Evolutionary conservation across 2,329 filamentous ascomycete genomes (phyloP).

Genomic region (Parasarocladium wereldwijsianum): DNA sequence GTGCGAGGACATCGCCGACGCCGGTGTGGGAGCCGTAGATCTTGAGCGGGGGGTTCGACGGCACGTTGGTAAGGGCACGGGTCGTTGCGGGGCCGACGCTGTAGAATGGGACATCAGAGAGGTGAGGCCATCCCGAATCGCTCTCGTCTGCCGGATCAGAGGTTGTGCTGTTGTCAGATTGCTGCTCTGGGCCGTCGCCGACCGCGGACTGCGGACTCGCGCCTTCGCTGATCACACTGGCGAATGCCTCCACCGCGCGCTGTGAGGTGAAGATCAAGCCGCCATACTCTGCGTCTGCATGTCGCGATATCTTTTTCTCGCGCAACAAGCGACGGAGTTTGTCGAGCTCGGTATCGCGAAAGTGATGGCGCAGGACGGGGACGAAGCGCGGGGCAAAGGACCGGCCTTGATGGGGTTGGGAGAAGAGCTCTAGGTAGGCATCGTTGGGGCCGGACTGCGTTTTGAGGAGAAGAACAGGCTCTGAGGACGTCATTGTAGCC

Average conservation of each 20-base stretch:
- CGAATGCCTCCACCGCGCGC: slow-evolving; percentile 67
- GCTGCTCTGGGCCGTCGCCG: too few relatives aligned
- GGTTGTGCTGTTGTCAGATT: too few relatives aligned
- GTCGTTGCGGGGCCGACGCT: slow-evolving; percentile 72
- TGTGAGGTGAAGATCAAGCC: slow-evolving; percentile 79
- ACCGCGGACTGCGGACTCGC: too few relatives aligned
- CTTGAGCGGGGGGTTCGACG: slow-evolving; percentile 33
- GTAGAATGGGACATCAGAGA: slow-evolving; percentile 50
- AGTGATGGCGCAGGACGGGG: slow-evolving; percentile 60
- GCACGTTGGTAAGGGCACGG: slow-evolving; percentile 49
- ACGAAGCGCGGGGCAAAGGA: slow-evolving; percentile 55
- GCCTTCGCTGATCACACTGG: slow-evolving; percentile 42
- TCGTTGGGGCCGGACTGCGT: slow-evolving; percentile 60
- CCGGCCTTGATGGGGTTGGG: slow-evolving; percentile 12
- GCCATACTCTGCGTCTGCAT: slow-evolving; percentile 37
- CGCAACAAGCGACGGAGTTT: slow-evolving; percentile 36
- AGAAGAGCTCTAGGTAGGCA: slow-evolving; percentile 56
- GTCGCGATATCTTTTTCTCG: slow-evolving; percentile 23
- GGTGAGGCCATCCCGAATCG: slow-evolving; percentile 29
- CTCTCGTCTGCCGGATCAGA: slow-evolving; percentile 3
- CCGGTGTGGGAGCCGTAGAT: slow-evolving; percentile 73
- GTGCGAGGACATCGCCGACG: slow-evolving; percentile 66
- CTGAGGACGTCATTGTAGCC: slow-evolving; percentile 8
- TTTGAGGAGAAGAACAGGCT: slow-evolving; percentile 57
- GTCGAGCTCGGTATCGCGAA: slow-evolving; percentile 43